Percentiles rank a stretch among this genome's conserved stretches.
Conservation (phyloP, 1,284 basidiomycete species). For the Sutorius eximius region DNA sequence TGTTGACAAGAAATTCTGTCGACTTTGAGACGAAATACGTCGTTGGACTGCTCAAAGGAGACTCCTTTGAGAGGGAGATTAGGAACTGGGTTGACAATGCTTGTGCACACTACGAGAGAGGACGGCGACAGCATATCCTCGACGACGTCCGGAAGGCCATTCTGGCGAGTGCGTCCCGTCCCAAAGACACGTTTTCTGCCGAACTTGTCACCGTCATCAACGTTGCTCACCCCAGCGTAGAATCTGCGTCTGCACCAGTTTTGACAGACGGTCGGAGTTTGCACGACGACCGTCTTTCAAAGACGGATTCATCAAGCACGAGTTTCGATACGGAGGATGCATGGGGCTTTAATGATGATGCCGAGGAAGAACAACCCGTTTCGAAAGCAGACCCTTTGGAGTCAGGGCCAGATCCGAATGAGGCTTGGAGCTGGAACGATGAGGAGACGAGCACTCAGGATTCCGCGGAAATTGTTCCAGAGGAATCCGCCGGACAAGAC, state of each 20-base stretch:
- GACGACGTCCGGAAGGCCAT: conserved; percentile 54
- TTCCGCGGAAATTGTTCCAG: conserved; percentile 28
- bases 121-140: conserved; percentile 62
- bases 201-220: conserved; percentile 29
- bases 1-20: conserved; percentile 53
- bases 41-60: conserved; percentile 50
- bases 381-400: conserved; percentile 14
- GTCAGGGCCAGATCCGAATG: conserved; percentile 40
- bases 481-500: conserved; percentile 31
- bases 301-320: conserved; percentile 25
- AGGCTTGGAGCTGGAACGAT: conserved; percentile 72
- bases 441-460: conserved; percentile 10
- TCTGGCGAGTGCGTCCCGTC: conserved; percentile 30
- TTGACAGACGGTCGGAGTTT: conserved; percentile 4
- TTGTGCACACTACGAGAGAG: conserved; percentile 71
- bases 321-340: conserved; percentile 36
- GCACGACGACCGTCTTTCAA: conserved; percentile 11
- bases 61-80: conserved; percentile 50
- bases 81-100: conserved; percentile 63
- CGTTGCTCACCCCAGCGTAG: not conserved
- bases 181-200: conserved; percentile 37
- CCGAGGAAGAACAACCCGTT: conserved; percentile 21
- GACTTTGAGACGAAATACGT: conserved; percentile 61
- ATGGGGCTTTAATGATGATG: conserved; percentile 62
- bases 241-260: not conserved